Base-by-base conservation (phyloP, 139 green algal genomes). In the Coelastrella sp. region DNA sequence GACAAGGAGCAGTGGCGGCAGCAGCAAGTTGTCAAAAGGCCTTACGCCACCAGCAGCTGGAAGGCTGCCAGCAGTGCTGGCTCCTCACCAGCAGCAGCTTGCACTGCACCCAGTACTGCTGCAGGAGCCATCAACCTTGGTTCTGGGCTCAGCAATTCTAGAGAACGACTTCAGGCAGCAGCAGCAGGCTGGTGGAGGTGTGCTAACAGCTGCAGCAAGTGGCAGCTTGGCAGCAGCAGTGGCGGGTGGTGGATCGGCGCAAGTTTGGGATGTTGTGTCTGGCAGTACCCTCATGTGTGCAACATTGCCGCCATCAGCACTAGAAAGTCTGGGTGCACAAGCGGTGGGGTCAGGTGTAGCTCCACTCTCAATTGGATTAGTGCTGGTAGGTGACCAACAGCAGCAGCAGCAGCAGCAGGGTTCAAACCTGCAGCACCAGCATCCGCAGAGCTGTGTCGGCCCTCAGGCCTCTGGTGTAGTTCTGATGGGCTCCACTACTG, bases 61-160 rank as follows among this genome's bases (percentile, higher is more conserved):
- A 78, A 65, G 25, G 61, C 57, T 56, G 24, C 57, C 27, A 63
- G 57, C 78, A 9, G 59, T 56, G 63, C 27, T 27, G 17, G 7
- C 24, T 17, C 82, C 63, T 63, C 63, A 78, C 25, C 82, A 87
- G 82, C 65, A 65, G 65, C 24, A 66, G 0, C 59, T 79, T 7
- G 63, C 78, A 12, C 14, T 87, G 82, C 56, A 65, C 6, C 82
- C 82, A 11, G 7, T 87, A 11, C 65, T 87, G 82, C 27, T 87
- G 65, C 82, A 87, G 82, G 63, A 87, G 65, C 82, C 82, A 7
- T 49, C 35, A 49, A 49, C 35, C 35, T 49, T 49, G 35, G 35
- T 49, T 49, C 35, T 49, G 35, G 35, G 35, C 35, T 49, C 35
- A 49, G 3, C 35, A 49, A 49, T 49, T 5, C 35, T 49, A 49